phyloP scores from a whole-genome alignment of 306 rosid species.

The Astragalus membranaceus region DNA sequence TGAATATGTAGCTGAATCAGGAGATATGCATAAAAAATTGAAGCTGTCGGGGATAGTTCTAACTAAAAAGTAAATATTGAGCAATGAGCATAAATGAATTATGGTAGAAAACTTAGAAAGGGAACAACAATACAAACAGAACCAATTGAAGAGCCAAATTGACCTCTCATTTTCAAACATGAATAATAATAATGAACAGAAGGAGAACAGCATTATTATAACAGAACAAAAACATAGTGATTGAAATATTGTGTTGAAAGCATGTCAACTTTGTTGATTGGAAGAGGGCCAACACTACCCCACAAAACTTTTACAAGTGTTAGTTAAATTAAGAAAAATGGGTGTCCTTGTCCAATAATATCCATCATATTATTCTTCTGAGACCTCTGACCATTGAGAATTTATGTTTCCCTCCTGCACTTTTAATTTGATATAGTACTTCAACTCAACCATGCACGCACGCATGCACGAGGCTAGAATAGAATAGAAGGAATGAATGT shows the following conservation, averaged over 20 bases:
- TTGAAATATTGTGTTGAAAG: slow-evolving; percentile 41
- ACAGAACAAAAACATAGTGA: slow-evolving; percentile 6
- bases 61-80: too few relatives aligned
- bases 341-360: slow-evolving; percentile 36
- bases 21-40: too few relatives aligned
- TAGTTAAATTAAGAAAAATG: slow-evolving; percentile 42
- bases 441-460: slow-evolving; percentile 5
- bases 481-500: neutral
- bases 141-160: neutral
- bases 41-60: too few relatives aligned
- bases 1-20: too few relatives aligned
- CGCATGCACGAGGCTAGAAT: slow-evolving; percentile 14
- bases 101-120: neutral
- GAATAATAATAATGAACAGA: neutral
- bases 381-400: slow-evolving; percentile 23
- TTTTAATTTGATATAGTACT: neutral
- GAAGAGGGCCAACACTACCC: slow-evolving; percentile 49
- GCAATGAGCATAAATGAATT: too few relatives aligned
- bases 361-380: slow-evolving; percentile 28
- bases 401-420: slow-evolving; percentile 24
- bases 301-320: slow-evolving; percentile 24
- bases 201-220: neutral
- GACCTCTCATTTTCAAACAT: neutral
- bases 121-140: neutral
- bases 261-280: slow-evolving; percentile 40